These are phyloP conservation scores for Kwoniella bestiolae DNA, from an alignment of 768 basidiomycete genomes.

Conservation along the genomic window DNA sequence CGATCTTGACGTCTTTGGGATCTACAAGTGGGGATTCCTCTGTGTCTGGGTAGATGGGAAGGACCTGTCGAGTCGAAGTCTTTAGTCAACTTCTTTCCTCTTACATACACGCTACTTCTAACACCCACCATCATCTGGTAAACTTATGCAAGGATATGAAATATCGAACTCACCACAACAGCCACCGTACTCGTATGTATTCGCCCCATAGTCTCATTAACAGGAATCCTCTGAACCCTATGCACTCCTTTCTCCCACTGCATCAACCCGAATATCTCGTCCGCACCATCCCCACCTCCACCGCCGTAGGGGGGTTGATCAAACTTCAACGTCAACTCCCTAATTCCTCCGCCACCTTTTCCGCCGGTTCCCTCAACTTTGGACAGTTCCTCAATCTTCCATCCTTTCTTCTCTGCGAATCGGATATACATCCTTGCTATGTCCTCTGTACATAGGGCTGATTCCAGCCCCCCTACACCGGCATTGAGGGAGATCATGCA, in stretches of 20 bases:
- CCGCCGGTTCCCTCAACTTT: conserved; percentile 38
- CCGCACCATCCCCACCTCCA: conserved; percentile 73
- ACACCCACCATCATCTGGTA: background rate
- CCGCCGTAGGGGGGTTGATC: conserved; percentile 38
- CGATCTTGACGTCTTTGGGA: conserved; percentile 78
- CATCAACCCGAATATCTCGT: conserved; percentile 58
- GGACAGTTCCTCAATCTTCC: conserved; percentile 62
- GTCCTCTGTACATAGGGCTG: conserved; percentile 77
- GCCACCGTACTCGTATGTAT: conserved; percentile 91
- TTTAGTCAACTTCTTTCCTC: background rate
- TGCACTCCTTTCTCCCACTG: conserved; percentile 95
- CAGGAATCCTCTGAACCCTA: conserved; percentile 90
- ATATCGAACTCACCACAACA: conserved; percentile 67
- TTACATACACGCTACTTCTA: background rate
- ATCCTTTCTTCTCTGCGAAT: conserved; percentile 64
- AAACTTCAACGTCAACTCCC: conserved; percentile 56
- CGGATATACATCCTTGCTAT: conserved; percentile 81
- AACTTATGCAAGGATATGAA: background rate
- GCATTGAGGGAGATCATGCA: conserved; percentile 89
- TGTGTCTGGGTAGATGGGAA: conserved; percentile 70
- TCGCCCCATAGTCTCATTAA: conserved; percentile 83
- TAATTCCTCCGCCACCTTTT: conserved; percentile 41
- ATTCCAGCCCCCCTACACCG: conserved; percentile 89
- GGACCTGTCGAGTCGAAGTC: conserved; percentile 64
- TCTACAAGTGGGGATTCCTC: conserved; percentile 74